These are phyloP conservation scores for barrel medic (Medicago truncatula) DNA, from an alignment of 306 rosid genomes.

Conservation along the genomic window MtrunA17r5.0-ANR NC_053042.1:39632501-39633000, in stretches of 20 bases:
- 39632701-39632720: background rate
- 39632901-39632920: background rate
- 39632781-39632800: background rate
- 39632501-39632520: background rate
- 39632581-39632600: background rate
- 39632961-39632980: background rate
- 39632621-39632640: conserved; percentile 11
- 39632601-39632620: conserved; percentile 22
- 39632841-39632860: conserved; percentile 8
- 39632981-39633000: background rate
- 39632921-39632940: background rate
- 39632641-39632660: conserved; percentile 4
- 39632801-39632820: background rate
- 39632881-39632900: conserved; percentile 16
- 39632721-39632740: conserved; percentile 8
- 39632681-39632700: background rate
- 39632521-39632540: background rate
- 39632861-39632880: conserved; percentile 27
- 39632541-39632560: background rate
- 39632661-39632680: background rate
- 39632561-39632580: background rate
- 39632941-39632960: background rate
- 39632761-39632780: conserved; percentile 1
- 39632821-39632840: background rate
- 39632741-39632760: conserved; percentile 1